Conservation (phyloP, 2,329 filamentous ascomycete genomes). For the Malbranchea cinnamomea region DNA sequence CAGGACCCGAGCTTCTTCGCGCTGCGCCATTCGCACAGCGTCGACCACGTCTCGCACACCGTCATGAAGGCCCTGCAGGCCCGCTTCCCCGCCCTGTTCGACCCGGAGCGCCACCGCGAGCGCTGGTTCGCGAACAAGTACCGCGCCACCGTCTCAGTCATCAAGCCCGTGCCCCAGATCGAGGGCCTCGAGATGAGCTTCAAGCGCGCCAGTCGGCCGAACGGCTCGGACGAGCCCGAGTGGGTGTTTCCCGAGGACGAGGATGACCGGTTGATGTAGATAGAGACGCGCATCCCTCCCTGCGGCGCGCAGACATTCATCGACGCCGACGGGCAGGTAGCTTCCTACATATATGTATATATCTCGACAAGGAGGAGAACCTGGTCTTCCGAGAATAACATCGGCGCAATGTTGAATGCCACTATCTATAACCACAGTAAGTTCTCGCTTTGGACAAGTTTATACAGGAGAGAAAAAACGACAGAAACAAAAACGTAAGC, state of each 20-base stretch:
- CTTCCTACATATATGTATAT: slow-evolving; percentile 4
- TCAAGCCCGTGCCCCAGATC: slow-evolving; percentile 31
- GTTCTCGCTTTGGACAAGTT: too few relatives aligned
- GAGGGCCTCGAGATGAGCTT: slow-evolving; percentile 36
- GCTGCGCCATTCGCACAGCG: slow-evolving; percentile 46
- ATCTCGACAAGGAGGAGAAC: too few relatives aligned
- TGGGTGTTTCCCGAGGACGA: slow-evolving; percentile 25
- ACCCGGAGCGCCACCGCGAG: slow-evolving; percentile 32
- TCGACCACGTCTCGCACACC: slow-evolving; percentile 48
- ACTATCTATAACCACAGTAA: too few relatives aligned
- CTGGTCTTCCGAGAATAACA: too few relatives aligned
- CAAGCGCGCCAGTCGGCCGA: slow-evolving; percentile 34
- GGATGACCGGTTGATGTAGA: too few relatives aligned
- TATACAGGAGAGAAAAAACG: too few relatives aligned
- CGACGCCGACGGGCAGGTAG: too few relatives aligned
- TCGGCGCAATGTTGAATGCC: too few relatives aligned
- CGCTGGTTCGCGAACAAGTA: slow-evolving; percentile 34
- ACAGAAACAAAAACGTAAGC: too few relatives aligned
- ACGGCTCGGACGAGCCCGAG: slow-evolving; percentile 35
- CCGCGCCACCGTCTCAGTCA: slow-evolving; percentile 32
- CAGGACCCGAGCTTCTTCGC: slow-evolving; percentile 40
- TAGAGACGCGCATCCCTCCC: too few relatives aligned
- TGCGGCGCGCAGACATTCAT: too few relatives aligned
- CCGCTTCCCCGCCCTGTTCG: slow-evolving; percentile 40
- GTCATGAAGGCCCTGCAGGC: slow-evolving; percentile 41